Conservation (phyloP, 2,329 filamentous ascomycete genomes). For the Xylaria arbuscula region DNA sequence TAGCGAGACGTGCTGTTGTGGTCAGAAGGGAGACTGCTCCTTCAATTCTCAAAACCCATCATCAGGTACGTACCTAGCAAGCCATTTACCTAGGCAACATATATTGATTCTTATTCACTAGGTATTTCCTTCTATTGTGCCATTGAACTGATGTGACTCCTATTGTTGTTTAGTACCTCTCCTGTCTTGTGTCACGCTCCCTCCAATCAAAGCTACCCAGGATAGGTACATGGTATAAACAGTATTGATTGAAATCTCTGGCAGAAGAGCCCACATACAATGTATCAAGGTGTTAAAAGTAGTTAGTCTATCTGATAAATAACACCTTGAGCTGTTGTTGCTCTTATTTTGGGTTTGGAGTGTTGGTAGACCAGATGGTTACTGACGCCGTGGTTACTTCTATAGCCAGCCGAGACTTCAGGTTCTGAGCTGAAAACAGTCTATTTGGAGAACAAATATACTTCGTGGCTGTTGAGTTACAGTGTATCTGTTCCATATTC, state of each 20-base stretch:
- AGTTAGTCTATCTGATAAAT: neutral
- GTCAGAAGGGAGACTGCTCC: neutral
- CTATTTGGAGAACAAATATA: neutral
- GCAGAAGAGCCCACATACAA: neutral
- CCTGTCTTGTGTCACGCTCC: neutral
- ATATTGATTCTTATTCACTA: neutral
- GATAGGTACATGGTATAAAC: neutral
- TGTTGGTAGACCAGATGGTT: neutral
- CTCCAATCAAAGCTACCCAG: neutral
- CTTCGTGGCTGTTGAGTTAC: neutral
- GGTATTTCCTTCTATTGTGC: neutral
- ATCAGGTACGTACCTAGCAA: neutral
- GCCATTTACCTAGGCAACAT: neutral
- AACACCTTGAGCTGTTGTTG: neutral
- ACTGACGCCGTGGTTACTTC: neutral
- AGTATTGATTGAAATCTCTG: neutral
- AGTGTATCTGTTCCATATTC: neutral
- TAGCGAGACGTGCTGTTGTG: neutral
- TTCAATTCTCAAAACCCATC: neutral
- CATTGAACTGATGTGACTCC: neutral
- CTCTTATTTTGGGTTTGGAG: neutral
- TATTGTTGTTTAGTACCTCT: neutral
- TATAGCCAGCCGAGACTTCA: neutral
- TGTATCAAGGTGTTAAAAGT: neutral
- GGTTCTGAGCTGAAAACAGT: neutral